Conservation (phyloP, 2,329 filamentous ascomycete species). For the Xylaria arbuscula region DNA sequence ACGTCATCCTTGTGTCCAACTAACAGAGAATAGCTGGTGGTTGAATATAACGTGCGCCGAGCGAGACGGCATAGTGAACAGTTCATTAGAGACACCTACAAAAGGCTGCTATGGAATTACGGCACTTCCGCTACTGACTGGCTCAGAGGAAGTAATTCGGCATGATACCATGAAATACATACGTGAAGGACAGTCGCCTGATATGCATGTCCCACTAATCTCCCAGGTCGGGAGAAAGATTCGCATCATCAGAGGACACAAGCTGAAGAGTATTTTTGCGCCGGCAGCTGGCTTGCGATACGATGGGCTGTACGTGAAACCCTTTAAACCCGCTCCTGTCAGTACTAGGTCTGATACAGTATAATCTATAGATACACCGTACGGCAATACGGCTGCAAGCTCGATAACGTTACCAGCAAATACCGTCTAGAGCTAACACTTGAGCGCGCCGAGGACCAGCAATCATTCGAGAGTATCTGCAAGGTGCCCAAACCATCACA, state of each 20-base stretch:
- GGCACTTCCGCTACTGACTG: constrained; percentile 63
- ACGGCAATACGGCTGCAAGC: constrained; percentile 58
- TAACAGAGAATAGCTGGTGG: constrained; percentile 62
- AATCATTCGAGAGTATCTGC: constrained; percentile 56
- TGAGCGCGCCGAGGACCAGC: constrained; percentile 57
- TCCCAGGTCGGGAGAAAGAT: constrained; percentile 61
- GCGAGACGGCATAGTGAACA: constrained; percentile 65
- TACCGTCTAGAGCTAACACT: constrained; percentile 60
- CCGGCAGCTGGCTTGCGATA: constrained; percentile 66
- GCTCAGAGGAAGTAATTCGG: constrained; percentile 58
- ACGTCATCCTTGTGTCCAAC: background rate
- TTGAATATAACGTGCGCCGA: constrained; percentile 66
- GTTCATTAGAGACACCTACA: constrained; percentile 58
- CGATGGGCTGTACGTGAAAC: constrained; percentile 64
- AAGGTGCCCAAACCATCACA: constrained; percentile 64
- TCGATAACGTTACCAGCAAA: constrained; percentile 54
- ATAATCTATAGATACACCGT: constrained; percentile 60
- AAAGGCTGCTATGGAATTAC: constrained; percentile 59
- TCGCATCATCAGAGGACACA: constrained; percentile 64
- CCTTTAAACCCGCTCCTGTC: background rate
- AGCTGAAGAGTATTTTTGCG: constrained; percentile 62
- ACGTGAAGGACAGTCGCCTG: constrained; percentile 55
- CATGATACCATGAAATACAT: constrained; percentile 56
- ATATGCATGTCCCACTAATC: constrained; percentile 63
- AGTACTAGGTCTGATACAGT: constrained; percentile 13